Conservation (phyloP, 2,329 filamentous ascomycete genomes). For the Microascus cirrosus region DNA sequence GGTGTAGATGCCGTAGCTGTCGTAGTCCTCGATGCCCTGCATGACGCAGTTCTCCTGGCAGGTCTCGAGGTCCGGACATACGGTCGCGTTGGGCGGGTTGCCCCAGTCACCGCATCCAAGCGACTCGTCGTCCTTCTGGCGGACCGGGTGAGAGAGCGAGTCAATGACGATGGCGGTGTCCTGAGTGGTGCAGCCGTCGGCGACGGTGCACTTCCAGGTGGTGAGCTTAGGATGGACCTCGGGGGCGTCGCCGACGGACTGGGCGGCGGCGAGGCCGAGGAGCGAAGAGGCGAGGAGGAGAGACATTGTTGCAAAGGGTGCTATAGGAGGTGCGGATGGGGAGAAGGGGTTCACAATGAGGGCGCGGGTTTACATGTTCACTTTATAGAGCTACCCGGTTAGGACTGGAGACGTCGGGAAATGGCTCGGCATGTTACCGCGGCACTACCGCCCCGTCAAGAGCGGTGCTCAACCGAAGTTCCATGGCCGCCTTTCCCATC, state of each 20-base stretch:
- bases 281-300: conserved; percentile 8
- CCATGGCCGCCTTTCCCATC: background rate
- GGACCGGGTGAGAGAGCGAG: conserved; percentile 30
- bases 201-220: conserved; percentile 40
- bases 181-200: conserved; percentile 32
- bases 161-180: conserved; percentile 39
- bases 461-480: background rate
- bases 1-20: conserved; percentile 18
- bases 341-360: background rate
- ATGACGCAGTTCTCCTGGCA: conserved; percentile 45
- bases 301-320: background rate
- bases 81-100: conserved; percentile 24
- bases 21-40: conserved; percentile 37
- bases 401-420: background rate
- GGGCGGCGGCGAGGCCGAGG: conserved; percentile 19
- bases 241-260: conserved; percentile 24
- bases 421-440: background rate
- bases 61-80: conserved; percentile 35
- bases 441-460: background rate
- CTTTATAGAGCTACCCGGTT: background rate
- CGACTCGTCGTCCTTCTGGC: conserved; percentile 22
- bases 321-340: background rate
- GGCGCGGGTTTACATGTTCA: background rate
- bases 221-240: conserved; percentile 39
- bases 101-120: conserved; percentile 20